phyloP scores from a whole-genome alignment of 2,329 filamentous ascomycete genomes.

The Parafenestella ontariensis region DNA sequence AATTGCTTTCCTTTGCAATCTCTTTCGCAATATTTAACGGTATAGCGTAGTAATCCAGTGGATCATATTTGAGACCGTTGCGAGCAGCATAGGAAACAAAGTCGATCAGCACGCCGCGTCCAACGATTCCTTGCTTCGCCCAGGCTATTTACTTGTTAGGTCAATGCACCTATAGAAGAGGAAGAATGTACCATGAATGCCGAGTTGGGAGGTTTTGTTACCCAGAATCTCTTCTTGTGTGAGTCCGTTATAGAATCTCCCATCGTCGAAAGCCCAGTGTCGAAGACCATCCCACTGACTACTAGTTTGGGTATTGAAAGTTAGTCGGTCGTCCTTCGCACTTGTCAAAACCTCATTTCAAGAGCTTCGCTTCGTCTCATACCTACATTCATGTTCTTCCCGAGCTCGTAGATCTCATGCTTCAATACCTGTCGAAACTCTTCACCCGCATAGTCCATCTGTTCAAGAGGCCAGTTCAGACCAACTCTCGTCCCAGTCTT shows the following conservation, averaged over 20 bases:
- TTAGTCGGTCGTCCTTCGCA: constrained; percentile 41
- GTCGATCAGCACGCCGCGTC: constrained; percentile 32
- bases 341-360: neutral
- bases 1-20: constrained; percentile 22
- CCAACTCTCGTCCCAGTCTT: constrained; percentile 26
- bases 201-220: constrained; percentile 20
- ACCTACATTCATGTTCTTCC: constrained; percentile 30
- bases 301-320: constrained; percentile 63
- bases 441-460: constrained; percentile 30
- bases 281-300: constrained; percentile 61
- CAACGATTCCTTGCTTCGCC: constrained; percentile 30
- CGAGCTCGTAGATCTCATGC: constrained; percentile 32
- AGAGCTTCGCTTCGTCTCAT: too few relatives aligned
- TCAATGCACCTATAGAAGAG: neutral
- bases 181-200: constrained; percentile 23
- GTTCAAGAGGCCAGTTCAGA: constrained; percentile 30
- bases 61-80: constrained; percentile 27
- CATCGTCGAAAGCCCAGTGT: constrained; percentile 30
- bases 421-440: constrained; percentile 25
- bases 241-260: constrained; percentile 28
- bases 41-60: constrained; percentile 24
- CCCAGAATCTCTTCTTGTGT: constrained; percentile 25
- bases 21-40: constrained; percentile 16
- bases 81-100: constrained; percentile 24
- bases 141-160: constrained; percentile 21